These are phyloP conservation scores for Begonia fuchsioides DNA, from an alignment of 306 rosid genomes.

Conservation along the genomic window DNA sequence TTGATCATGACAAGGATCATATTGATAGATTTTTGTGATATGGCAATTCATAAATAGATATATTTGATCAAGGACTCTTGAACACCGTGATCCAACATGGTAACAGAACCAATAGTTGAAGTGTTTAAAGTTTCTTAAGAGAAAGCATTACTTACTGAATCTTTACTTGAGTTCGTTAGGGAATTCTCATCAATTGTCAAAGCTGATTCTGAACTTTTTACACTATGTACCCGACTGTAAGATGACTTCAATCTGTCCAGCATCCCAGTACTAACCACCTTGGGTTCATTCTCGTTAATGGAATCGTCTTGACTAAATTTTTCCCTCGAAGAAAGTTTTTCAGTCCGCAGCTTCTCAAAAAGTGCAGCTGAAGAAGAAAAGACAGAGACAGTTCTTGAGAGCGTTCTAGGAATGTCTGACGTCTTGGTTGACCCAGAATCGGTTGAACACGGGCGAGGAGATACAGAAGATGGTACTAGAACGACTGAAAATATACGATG, in stretches of 20 bases:
- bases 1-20: no score
- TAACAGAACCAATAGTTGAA: no score
- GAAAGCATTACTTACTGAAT: conserved; percentile 31
- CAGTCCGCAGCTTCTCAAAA: conserved; percentile 61
- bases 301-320: conserved; percentile 19
- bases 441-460: conserved; percentile 25
- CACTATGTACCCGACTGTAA: conserved; percentile 28
- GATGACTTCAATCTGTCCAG: conserved; percentile 42
- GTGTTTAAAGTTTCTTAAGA: no score
- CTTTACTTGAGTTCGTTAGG: conserved; percentile 19
- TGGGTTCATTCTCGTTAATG: conserved; percentile 24
- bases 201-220: conserved; percentile 23
- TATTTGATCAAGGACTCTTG: no score
- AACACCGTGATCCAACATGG: no score
- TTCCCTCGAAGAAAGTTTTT: conserved; percentile 41
- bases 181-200: conserved; percentile 19
- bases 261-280: conserved; percentile 23
- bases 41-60: no score
- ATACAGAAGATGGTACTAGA: conserved; percentile 73
- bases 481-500: conserved; percentile 78
- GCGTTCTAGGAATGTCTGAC: conserved; percentile 42
- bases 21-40: no score
- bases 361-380: conserved; percentile 91
- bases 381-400: conserved; percentile 77
- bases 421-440: conserved; percentile 28